Conservation (phyloP, 768 basidiomycete species). For the Collybia mongolica region DNA sequence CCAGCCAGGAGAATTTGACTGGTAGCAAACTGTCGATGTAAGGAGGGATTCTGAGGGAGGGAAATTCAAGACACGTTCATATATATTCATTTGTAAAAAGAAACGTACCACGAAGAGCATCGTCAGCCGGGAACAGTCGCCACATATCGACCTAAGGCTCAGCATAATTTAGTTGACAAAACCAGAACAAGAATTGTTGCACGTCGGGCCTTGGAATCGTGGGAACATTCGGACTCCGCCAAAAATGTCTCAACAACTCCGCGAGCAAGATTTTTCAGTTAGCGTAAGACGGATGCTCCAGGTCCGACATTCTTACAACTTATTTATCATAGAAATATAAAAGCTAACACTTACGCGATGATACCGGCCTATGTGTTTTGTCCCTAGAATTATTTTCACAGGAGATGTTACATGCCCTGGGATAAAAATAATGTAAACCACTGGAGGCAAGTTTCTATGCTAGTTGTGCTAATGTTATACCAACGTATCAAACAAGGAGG, state of each 20-base stretch:
- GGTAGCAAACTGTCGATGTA: conserved; percentile 52
- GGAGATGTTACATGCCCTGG: too few relatives aligned
- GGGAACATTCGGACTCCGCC: neutral
- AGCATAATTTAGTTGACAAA: conserved; percentile 8
- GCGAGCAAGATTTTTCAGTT: neutral
- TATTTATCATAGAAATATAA: too few relatives aligned
- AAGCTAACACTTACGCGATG: too few relatives aligned
- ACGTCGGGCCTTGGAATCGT: neutral
- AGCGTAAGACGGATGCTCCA: too few relatives aligned
- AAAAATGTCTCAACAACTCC: neutral
- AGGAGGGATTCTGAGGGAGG: conserved; percentile 7
- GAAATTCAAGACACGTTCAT: neutral
- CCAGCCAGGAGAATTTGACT: conserved; percentile 45
- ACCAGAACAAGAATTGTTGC: neutral
- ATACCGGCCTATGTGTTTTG: too few relatives aligned
- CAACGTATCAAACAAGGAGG: too few relatives aligned
- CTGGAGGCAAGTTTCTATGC: too few relatives aligned
- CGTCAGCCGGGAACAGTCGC: conserved; percentile 23
- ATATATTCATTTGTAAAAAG: neutral
- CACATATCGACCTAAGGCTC: conserved; percentile 22
- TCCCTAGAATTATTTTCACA: too few relatives aligned
- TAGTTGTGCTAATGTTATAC: too few relatives aligned
- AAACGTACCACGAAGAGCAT: conserved; percentile 11
- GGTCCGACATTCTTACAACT: too few relatives aligned
- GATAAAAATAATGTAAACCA: too few relatives aligned